phyloP scores from a whole-genome alignment of 2,329 filamentous ascomycete genomes.

The Aspergillus proliferans region DNA sequence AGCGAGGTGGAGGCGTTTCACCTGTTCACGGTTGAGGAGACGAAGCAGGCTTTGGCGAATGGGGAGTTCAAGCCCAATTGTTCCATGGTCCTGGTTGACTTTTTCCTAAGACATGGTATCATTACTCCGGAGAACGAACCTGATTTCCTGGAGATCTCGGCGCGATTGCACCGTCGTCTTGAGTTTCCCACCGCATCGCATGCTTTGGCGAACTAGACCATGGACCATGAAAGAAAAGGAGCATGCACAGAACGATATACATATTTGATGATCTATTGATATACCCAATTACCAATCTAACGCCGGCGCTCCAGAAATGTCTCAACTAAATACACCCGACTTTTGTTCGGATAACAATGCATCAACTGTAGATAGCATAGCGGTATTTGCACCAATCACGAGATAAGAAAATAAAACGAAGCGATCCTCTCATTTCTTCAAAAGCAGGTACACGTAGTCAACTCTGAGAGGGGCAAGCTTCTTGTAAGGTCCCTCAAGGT shows the following conservation, averaged over 20 bases:
- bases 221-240: background rate
- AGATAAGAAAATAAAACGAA: background rate
- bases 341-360: conserved; percentile 12
- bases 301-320: conserved; percentile 36
- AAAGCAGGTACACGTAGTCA: conserved; percentile 85
- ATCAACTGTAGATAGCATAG: background rate
- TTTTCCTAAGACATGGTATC: conserved; percentile 79
- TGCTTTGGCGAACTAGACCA: conserved; percentile 8
- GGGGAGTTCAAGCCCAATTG: conserved; percentile 93
- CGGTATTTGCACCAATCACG: background rate
- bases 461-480: conserved; percentile 88
- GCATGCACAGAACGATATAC: conserved; percentile 2
- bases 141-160: conserved; percentile 68
- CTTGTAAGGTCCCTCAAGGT: conserved; percentile 88
- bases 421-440: conserved; percentile 66
- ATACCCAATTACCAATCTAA: conserved; percentile 33
- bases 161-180: conserved; percentile 68
- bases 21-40: conserved; percentile 69
- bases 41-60: conserved; percentile 60
- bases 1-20: conserved; percentile 83
- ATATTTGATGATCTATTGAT: conserved; percentile 29
- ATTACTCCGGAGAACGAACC: conserved; percentile 72
- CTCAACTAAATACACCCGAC: conserved; percentile 19
- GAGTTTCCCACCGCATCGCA: conserved; percentile 65
- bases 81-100: conserved; percentile 75